Conservation (phyloP, 257 asterid species). For the Solanum infundibuliforme region DNA sequence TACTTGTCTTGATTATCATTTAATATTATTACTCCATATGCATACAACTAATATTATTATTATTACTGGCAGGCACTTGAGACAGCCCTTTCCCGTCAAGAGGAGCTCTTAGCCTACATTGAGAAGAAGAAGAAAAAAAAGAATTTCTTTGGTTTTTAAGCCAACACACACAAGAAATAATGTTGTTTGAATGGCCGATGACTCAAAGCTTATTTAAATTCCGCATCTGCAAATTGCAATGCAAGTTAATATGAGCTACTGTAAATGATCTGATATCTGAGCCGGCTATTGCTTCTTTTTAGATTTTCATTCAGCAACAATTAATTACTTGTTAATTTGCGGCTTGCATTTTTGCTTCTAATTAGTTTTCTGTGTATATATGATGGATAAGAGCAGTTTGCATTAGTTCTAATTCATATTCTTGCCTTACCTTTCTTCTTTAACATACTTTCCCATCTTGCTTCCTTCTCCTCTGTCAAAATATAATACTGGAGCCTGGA, state of each 20-base stretch:
- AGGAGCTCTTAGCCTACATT: slow-evolving; percentile 59
- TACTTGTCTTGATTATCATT: neutral
- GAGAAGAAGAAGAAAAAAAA: slow-evolving; percentile 89
- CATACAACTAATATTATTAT: neutral
- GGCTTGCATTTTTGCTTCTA: neutral
- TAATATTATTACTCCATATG: too few relatives aligned
- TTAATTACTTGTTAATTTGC: neutral
- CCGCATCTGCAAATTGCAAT: neutral
- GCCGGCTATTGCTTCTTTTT: neutral
- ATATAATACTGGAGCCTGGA: neutral
- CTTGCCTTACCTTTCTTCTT: neutral
- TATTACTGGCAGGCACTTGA: slow-evolving; percentile 51
- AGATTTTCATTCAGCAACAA: neutral
- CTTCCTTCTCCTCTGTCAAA: neutral
- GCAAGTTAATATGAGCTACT: neutral
- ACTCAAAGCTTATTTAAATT: neutral
- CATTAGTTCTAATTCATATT: neutral
- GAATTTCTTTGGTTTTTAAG: slow-evolving; percentile 73
- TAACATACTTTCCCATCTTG: neutral
- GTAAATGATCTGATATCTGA: neutral
- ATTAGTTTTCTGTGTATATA: neutral
- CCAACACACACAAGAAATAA: neutral
- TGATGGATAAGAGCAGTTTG: neutral
- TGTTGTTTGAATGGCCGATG: slow-evolving; percentile 1
- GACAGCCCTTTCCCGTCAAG: slow-evolving; percentile 54